Base-by-base conservation (phyloP, 306 rosid genomes). In the Acacia melanoxylon region DNA sequence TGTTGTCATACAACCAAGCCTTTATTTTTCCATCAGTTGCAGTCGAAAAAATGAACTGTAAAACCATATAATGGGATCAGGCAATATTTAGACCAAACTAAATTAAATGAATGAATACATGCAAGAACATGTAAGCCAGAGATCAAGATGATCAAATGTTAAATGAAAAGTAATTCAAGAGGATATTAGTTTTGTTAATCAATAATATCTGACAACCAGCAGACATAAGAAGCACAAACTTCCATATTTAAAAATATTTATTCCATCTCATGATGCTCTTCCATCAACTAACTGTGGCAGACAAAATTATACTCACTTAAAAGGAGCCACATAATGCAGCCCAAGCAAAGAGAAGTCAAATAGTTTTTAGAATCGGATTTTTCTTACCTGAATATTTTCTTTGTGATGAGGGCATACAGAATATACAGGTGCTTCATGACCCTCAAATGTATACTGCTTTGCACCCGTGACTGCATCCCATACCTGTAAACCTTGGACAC, bases 1-100 rank as follows among this genome's bases (percentile, higher is more conserved):
- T 8, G 84, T 88, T 92, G 91, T 94, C 99, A 86, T 96, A 96
- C 89, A 96, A 82, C 98, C 99, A 96, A 68, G 99, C 99, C 92
- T 96, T 96, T 89, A 96, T 96, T 91, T 96, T 94, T 68, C 99
- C 99, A 86, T 96, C 99, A 67, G 95, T 89, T 79, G 99, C 99
- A 44, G 98, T 96, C 46, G 99, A 96, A 90, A 96, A 96, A 80
- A 96, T 94, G 79, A 96, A 96, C 99, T 96, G 91, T 66, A 82
- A 61, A 73, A 75, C 45, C 67, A 83, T 74, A 65, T 49, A 59
- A 68, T 83, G 49, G 48, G 80, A 48, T 63, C 0, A 8, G 27
- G 31, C 51, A 76, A 74, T 42, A 70, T 13, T 20, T 67, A 74
- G 40, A 33, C 58, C 79, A 78, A 78, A 59, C 58, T 29, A 77